phyloP scores from a whole-genome alignment of 2,329 filamentous ascomycete species.

The Sporothrix inflata region DNA sequence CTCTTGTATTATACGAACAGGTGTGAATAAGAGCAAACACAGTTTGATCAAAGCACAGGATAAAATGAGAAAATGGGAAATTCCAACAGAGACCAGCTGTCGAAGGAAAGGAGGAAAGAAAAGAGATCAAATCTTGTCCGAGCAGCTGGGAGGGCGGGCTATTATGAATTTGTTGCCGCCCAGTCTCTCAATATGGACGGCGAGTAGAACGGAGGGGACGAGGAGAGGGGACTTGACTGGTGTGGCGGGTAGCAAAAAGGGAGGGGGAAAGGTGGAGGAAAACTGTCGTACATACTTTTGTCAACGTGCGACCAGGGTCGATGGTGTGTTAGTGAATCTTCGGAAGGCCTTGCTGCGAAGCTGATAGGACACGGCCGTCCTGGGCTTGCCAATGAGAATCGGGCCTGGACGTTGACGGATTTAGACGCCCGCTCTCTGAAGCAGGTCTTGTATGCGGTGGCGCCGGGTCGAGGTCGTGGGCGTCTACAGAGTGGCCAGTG shows the following conservation, averaged over 20 bases:
- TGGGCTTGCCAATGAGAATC: constrained; percentile 44
- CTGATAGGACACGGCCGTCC: constrained; percentile 47
- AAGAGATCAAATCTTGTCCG: constrained; percentile 32
- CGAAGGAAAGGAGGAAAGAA: constrained; percentile 50
- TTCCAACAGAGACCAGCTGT: constrained; percentile 35
- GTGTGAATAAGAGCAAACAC: constrained; percentile 42
- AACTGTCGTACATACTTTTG: constrained; percentile 40
- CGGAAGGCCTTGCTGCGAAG: constrained; percentile 37
- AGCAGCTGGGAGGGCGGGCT: constrained; percentile 48
- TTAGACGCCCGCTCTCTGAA: constrained; percentile 50
- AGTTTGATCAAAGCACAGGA: constrained; percentile 39
- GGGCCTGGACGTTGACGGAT: constrained; percentile 45
- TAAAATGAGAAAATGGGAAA: constrained; percentile 40
- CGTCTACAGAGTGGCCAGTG: constrained; percentile 31
- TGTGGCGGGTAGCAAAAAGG: constrained; percentile 40
- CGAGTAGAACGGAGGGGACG: neutral
- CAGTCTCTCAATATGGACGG: constrained; percentile 28
- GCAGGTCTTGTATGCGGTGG: constrained; percentile 40
- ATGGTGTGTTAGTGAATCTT: constrained; percentile 34
- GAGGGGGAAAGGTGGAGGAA: constrained; percentile 41
- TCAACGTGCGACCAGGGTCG: constrained; percentile 43
- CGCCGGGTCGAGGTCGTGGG: constrained; percentile 36
- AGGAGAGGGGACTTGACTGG: constrained; percentile 42
- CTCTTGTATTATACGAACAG: constrained; percentile 7
- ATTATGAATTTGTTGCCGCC: constrained; percentile 57